Evolutionary conservation across 352 stramenopile genomes (phyloP), one percentile per base, ranked within the genome.

Genomic region (Halophytophthora batemanensis): DNA sequence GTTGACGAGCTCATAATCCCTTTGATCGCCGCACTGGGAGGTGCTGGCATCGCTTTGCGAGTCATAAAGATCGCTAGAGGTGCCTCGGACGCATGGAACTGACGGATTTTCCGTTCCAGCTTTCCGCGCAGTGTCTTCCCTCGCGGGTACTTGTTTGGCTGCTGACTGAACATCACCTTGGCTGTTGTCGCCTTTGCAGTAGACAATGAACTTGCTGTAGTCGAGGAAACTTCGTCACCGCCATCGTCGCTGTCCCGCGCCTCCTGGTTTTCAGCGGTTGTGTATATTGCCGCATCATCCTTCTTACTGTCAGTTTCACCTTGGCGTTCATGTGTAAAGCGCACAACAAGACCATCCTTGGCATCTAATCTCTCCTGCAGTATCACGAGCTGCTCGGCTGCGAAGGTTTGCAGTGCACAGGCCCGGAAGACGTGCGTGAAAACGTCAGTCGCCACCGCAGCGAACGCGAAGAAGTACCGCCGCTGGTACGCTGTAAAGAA

Each of bases 381-480:
- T 10, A 64, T 42, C 31, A 79, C 74, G 8, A 80, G 54, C 15
- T 71, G 44, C 43, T 90, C 78, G 6, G 67, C 22, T 0, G 54
- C 42, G 37, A 81, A 69, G 0, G 71, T 84, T 42, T 82, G 60
- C 7, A 90, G 52, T 3, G 80, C 74, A 50, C 71, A 86, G 3
- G 69, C 58, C 10, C 72, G 70, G 39, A 81, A 85, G 0, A 87
- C 78, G 11, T 82, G 50, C 1, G 45, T 52, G 41, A 80, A 90
- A 0, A 85, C 71, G 14, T 80, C 68, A 2, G 59, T 40, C 0
- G 60, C 79, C 1, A 87, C 73, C 4, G 69, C 69, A 8, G 79
- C 46, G 28, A 86, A 66, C 1, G 71, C 66, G 11, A 71, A 74
- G 22, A 93, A 89, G 29, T 77, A 85, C 43, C 74, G 66, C 0